These are phyloP conservation scores for Pyrenopolyporus hunteri DNA, from an alignment of 495 filamentous ascomycete species.

Conservation along the genomic window DNA sequence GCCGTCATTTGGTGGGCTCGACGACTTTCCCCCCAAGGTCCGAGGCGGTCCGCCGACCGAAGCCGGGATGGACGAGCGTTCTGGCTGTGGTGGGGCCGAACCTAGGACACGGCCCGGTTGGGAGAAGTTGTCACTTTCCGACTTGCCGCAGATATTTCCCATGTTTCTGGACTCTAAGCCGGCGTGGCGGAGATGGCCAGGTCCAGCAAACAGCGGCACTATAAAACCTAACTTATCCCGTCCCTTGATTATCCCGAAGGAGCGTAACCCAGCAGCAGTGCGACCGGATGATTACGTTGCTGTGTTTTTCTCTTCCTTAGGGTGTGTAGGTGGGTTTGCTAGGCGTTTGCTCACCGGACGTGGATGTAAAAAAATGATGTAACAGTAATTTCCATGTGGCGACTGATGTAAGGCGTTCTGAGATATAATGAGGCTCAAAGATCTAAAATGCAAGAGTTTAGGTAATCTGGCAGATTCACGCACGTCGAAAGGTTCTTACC, in stretches of 20 bases:
- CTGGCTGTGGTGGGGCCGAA: slow-evolving; percentile 49
- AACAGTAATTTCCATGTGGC: slow-evolving; percentile 8
- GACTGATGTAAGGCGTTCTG: slow-evolving; percentile 4
- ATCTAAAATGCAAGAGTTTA: slow-evolving; percentile 21
- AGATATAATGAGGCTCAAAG: slow-evolving; percentile 24
- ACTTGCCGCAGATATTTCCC: slow-evolving; percentile 77
- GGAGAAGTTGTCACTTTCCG: slow-evolving; percentile 64
- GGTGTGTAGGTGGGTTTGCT: slow-evolving; percentile 1
- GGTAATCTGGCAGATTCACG: slow-evolving; percentile 18
- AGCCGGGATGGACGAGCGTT: slow-evolving; percentile 46
- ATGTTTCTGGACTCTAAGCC: slow-evolving; percentile 49
- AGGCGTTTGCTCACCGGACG: too few species aligned
- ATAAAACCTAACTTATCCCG: slow-evolving; percentile 5
- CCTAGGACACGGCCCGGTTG: slow-evolving; percentile 69
- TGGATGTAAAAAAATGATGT: not conserved
- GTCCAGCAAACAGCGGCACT: slow-evolving; percentile 7
- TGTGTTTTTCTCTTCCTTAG: not conserved
- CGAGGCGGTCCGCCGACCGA: slow-evolving; percentile 60
- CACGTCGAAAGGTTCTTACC: slow-evolving; percentile 6
- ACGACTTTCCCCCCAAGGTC: slow-evolving; percentile 54
- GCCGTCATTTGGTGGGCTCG: slow-evolving; percentile 22
- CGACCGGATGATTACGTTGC: not conserved
- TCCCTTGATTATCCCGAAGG: not conserved
- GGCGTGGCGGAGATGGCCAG: not conserved
- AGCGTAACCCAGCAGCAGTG: not conserved